These are phyloP conservation scores for Globisporangium canariense DNA, from an alignment of 352 stramenopile genomes.

Conservation along the genomic window DNA sequence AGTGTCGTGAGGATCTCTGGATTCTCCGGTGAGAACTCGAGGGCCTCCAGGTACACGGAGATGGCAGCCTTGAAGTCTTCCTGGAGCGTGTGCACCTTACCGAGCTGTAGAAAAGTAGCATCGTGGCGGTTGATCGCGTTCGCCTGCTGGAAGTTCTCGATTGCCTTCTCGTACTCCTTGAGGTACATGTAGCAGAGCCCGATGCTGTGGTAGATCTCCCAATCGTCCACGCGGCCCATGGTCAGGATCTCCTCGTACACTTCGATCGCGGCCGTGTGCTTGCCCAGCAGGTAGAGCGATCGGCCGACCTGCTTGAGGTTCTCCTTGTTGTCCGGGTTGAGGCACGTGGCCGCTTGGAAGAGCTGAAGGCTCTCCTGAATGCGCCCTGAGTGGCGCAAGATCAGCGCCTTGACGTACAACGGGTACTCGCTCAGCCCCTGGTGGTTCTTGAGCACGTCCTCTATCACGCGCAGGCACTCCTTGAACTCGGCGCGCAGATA, in stretches of 20 bases:
- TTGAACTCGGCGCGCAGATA: constrained; percentile 86
- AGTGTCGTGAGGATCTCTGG: constrained; percentile 90
- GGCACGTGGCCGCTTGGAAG: constrained; percentile 89
- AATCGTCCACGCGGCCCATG: constrained; percentile 81
- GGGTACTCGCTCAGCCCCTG: constrained; percentile 90
- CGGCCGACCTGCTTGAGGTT: constrained; percentile 90
- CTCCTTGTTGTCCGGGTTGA: constrained; percentile 90
- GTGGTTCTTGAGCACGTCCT: constrained; percentile 81
- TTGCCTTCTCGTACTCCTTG: constrained; percentile 87
- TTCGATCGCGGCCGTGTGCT: constrained; percentile 86
- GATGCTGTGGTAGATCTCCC: constrained; percentile 92
- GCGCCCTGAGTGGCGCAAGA: constrained; percentile 82
- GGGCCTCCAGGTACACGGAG: constrained; percentile 87
- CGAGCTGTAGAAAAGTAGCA: constrained; percentile 89
- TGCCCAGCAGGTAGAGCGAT: constrained; percentile 82
- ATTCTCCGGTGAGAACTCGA: constrained; percentile 93
- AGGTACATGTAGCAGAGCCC: constrained; percentile 91
- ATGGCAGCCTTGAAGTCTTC: constrained; percentile 87
- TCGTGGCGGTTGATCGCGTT: constrained; percentile 92
- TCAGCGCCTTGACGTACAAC: constrained; percentile 91
- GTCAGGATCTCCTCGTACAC: constrained; percentile 90
- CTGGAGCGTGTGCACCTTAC: constrained; percentile 82
- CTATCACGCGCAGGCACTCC: constrained; percentile 88
- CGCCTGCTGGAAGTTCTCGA: constrained; percentile 86
- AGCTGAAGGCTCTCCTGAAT: constrained; percentile 90